Percentiles rank a stretch among this genome's conserved stretches.
These are phyloP conservation scores for Leptodermis oblonga DNA, from an alignment of 257 asterid genomes.

Conservation along the genomic window DNA sequence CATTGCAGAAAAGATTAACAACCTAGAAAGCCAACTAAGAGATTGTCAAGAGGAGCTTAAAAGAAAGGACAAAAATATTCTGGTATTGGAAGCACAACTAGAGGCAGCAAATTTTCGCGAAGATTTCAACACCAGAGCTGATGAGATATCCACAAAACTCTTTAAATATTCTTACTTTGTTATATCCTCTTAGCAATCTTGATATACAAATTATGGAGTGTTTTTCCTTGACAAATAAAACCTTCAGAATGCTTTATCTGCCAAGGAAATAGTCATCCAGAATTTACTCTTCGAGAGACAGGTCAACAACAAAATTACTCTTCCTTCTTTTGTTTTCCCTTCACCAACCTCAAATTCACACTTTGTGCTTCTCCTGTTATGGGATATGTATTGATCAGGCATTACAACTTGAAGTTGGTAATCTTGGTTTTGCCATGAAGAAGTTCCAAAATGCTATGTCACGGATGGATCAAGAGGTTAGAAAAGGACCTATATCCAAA, in stretches of 20 bases:
- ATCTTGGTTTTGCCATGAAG: constrained; percentile 26
- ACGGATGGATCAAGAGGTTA: constrained; percentile 35
- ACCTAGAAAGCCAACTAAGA: constrained; percentile 32
- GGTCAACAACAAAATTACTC: constrained; percentile 16
- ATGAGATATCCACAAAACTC: constrained; percentile 34
- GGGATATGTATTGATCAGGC: constrained; percentile 26
- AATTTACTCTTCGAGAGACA: constrained; percentile 34
- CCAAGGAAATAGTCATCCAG: constrained; percentile 37
- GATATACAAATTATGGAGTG: neutral
- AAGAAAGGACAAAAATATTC: constrained; percentile 26
- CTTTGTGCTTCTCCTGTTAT: neutral
- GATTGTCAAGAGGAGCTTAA: constrained; percentile 31
- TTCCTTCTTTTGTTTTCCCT: neutral
- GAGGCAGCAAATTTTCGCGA: constrained; percentile 26
- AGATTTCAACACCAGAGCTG: constrained; percentile 27
- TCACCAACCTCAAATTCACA: neutral
- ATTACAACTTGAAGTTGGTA: constrained; percentile 34
- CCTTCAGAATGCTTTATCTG: constrained; percentile 40
- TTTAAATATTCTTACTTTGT: neutral
- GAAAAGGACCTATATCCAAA: neutral
- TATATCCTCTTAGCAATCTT: neutral
- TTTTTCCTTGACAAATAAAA: constrained; percentile 30
- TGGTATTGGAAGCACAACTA: constrained; percentile 34
- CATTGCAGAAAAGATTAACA: constrained; percentile 28
- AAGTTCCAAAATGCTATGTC: constrained; percentile 34